phyloP scores from a whole-genome alignment of 1,139 yeast species.

The Candida sanyaensis region DNA sequence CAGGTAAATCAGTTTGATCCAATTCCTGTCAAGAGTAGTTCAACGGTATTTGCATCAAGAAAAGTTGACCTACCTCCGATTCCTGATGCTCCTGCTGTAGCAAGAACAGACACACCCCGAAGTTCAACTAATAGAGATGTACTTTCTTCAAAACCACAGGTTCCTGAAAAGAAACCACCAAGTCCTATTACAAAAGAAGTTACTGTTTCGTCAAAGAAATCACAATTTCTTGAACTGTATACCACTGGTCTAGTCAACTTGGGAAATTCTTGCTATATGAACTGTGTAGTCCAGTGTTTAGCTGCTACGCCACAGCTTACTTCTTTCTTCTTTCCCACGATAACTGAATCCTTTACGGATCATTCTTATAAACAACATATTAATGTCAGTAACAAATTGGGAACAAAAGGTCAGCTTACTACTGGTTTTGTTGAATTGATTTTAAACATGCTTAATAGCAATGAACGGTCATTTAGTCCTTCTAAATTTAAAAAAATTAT shows the following conservation, averaged over 20 bases:
- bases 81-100: not conserved
- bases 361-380: slow-evolving; percentile 67
- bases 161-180: slow-evolving; percentile 3
- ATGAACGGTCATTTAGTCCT: slow-evolving; percentile 55
- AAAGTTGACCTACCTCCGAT: slow-evolving; percentile 2
- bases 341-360: slow-evolving; percentile 22
- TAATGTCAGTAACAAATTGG: slow-evolving; percentile 73
- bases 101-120: not conserved
- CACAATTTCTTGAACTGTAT: slow-evolving; percentile 31
- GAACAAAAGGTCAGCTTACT: slow-evolving; percentile 83
- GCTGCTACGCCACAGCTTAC: slow-evolving; percentile 47
- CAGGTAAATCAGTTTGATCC: slow-evolving; percentile 8
- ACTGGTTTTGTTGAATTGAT: slow-evolving; percentile 68
- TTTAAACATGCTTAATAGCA: slow-evolving; percentile 56
- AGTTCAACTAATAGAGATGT: not conserved
- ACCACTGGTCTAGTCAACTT: slow-evolving; percentile 70
- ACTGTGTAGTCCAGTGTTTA: slow-evolving; percentile 85
- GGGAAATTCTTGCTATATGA: slow-evolving; percentile 94
- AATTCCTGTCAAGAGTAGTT: not conserved
- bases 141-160: not conserved
- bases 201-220: slow-evolving; percentile 6
- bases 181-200: slow-evolving; percentile 17
- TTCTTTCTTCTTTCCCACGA: slow-evolving; percentile 39
- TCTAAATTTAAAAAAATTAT: slow-evolving; percentile 59
- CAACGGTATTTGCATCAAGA: not conserved